Evolutionary conservation across 208 protist genomes (phyloP), one percentile per base, ranked within the genome.

Genomic region (Novymonas esmeraldas): DNA sequence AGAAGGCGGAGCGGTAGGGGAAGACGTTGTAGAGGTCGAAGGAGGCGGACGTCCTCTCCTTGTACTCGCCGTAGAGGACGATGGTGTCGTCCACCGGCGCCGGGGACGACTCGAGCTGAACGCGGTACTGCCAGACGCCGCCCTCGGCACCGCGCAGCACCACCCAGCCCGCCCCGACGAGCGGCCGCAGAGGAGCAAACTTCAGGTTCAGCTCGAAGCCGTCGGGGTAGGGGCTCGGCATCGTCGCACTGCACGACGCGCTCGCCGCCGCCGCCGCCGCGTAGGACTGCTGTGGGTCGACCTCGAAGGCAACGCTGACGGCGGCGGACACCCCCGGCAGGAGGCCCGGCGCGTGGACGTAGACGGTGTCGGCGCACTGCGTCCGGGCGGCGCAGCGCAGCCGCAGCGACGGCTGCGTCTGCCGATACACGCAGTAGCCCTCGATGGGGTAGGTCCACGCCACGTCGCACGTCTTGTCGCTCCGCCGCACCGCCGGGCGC

Each of bases 11-110:
- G 44, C 76, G 80, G 61, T 87, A 87, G 0, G 88, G 81, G 62
- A 95, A 94, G 7, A 88, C 82, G 72, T 98, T 98, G 76, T 88
- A 89, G 46, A 97, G 75, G 65, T 87, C 75, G 57, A 98, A 98
- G 10, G 69, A 46, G 31, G 95, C 81, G 6, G 75, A 67, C 0
- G 82, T 79, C 20, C 58, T 86, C 38, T 79, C 65, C 76, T 84
- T 81, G 29, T 90, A 62, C 11, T 81, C 69, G 14, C 82, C 76
- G 33, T 78, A 81, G 20, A 98, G 69, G 6, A 60, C 34, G 59
- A 98, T 90, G 36, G 82, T 80, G 81, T 98, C 95, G 68, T 98
- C 95, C 14, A 80, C 44, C 0, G 89, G 76, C 0, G 93, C 87
- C 11, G 85, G 67, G 29, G 64, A 57, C n/a, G 92, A 92, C 42